Conservation (phyloP, 2,329 filamentous ascomycete species). For the Drechslerella dactyloides region DNA sequence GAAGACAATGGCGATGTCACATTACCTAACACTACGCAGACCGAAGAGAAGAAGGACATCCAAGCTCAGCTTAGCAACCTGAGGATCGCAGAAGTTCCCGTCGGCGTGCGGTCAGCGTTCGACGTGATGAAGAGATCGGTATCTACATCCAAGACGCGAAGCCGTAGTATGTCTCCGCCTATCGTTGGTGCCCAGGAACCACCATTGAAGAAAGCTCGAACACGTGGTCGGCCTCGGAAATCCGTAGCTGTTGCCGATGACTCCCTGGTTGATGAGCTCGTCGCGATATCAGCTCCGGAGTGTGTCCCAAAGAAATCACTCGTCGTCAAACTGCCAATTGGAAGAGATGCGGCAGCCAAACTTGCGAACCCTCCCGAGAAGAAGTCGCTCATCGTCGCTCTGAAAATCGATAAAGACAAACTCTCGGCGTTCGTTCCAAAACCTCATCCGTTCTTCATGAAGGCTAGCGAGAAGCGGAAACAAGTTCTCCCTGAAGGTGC, state of each 20-base stretch:
- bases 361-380: constrained; percentile 20
- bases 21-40: not conserved
- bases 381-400: constrained; percentile 21
- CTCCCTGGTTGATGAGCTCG: not conserved
- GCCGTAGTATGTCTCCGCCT: constrained; percentile 40
- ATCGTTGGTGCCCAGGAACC: constrained; percentile 24
- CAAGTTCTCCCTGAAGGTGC: constrained; percentile 9
- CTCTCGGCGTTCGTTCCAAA: constrained; percentile 34
- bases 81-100: not conserved
- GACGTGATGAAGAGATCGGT: constrained; percentile 37
- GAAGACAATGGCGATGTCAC: not conserved
- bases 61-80: not conserved
- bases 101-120: constrained; percentile 29
- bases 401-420: constrained; percentile 29
- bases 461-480: constrained; percentile 36
- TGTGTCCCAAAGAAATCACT: constrained; percentile 8
- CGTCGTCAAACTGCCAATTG: constrained; percentile 34
- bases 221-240: constrained; percentile 39
- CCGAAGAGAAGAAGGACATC: not conserved
- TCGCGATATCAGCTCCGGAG: not conserved
- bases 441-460: constrained; percentile 42
- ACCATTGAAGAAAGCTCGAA: constrained; percentile 42
- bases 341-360: constrained; percentile 25
- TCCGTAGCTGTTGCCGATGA: constrained; percentile 11
- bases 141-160: constrained; percentile 27